Evolutionary conservation across 2,329 filamentous ascomycete genomes (phyloP), one percentile per base, ranked within the genome.

Genomic region (Colletotrichum viniferum): DNA sequence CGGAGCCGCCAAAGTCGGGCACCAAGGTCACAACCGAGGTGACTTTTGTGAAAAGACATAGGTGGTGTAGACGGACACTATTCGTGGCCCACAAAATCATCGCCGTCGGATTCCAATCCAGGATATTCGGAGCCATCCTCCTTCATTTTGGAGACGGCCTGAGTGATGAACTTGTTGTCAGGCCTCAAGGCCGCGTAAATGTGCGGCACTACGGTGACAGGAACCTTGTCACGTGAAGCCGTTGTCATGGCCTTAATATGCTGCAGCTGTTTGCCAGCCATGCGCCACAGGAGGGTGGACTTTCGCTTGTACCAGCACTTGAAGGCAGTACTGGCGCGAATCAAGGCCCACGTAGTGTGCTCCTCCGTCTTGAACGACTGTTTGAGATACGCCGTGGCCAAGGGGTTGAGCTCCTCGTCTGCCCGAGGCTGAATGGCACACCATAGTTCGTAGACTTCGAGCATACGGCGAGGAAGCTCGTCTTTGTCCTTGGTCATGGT

Each of bases 271-370:
- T 81, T 82, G 0, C 89, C 89, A 0, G 86, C 86, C 75, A 91
- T 84, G 13, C 80, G 80, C 88, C 88, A 91, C 2, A 84, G 79
- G 68, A 91, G 87, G 0, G 56, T 78, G 0, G 81, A 72, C 1
- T 66, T 74, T 0, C 5, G 73, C 0, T 74, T 66, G 77, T 85
- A 83, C 43, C 81, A 84, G n/a, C 82, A 55, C 56, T 85, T 85
- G 79, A 89, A 91, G 5, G 85, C 81, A 5, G 82, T 82, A 2
- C 89, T 90, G 0, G 90, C 90, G 73, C 89, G 89, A 18, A 91
- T 80, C 4, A 89, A 80, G 4, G 85, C 83, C 89, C 89, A 92
- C 5, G 77, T 80, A 0, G 52, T 62, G 14, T 65, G 34, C 8
- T 75, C 62, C 5, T 72, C 73, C 30, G 84, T 86, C 13, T 84